Percentiles rank a stretch among this genome's conserved stretches.
These are phyloP conservation scores for Calonectria pseudoturangicola DNA, from an alignment of 2,329 filamentous ascomycete genomes.

Conservation along the genomic window DNA sequence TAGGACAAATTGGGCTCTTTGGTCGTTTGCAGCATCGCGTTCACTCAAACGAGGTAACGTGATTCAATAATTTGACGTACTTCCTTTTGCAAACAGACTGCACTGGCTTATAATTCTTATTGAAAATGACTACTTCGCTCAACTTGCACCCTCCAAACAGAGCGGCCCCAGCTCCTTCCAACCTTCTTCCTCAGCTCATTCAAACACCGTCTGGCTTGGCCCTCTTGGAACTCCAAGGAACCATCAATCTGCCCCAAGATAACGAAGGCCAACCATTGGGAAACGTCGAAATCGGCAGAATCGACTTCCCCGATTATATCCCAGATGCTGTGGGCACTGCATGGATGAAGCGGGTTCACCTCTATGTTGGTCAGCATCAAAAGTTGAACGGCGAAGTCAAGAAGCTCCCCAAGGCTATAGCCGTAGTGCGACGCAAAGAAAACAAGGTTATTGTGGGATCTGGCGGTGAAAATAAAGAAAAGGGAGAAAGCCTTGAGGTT, in stretches of 20 bases:
- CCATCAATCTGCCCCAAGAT: constrained; percentile 82
- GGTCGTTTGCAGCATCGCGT: neutral
- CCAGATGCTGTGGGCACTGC: constrained; percentile 68
- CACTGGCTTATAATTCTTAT: neutral
- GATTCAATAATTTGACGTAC: too few relatives aligned
- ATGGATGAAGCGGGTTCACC: constrained; percentile 93
- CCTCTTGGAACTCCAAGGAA: constrained; percentile 93
- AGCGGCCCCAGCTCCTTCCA: constrained; percentile 54
- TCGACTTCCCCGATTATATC: constrained; percentile 86
- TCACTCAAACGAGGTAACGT: neutral
- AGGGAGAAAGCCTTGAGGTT: constrained; percentile 80
- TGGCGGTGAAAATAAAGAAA: constrained; percentile 61
- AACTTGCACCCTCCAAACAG: constrained; percentile 64
- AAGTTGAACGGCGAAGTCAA: constrained; percentile 92
- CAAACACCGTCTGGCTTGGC: constrained; percentile 93
- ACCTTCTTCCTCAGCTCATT: constrained; percentile 85
- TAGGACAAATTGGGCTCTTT: neutral
- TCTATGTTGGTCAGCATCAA: constrained; percentile 93
- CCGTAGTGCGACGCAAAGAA: constrained; percentile 79
- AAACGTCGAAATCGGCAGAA: constrained; percentile 75
- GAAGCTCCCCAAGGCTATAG: constrained; percentile 86
- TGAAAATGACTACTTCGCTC: constrained; percentile 53
- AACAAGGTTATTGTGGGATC: constrained; percentile 65
- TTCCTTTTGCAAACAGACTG: neutral
- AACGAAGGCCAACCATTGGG: constrained; percentile 56